Percentiles rank a stretch among this genome's conserved stretches.
phyloP scores from a whole-genome alignment of 2,329 filamentous ascomycete species.

The Hypoxylon sp. region DNA sequence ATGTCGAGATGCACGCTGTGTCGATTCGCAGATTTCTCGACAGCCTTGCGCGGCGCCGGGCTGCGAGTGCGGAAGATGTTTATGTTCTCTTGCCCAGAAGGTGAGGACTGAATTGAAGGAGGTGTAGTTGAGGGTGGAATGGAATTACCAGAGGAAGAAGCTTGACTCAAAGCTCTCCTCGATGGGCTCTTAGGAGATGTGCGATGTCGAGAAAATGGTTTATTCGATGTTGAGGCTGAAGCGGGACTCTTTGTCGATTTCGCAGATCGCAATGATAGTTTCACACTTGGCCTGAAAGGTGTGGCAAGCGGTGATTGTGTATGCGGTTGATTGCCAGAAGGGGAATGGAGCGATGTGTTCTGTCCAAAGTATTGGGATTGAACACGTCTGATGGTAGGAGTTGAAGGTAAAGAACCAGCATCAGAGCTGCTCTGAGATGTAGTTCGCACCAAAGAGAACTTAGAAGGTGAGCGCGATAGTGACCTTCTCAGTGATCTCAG shows the following conservation, averaged over 20 bases:
- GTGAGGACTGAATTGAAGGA: conserved; percentile 59
- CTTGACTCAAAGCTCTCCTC: conserved; percentile 81
- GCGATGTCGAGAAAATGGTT: conserved; percentile 72
- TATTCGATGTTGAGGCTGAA: conserved; percentile 63
- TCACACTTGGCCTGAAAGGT: conserved; percentile 76
- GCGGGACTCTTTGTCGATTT: conserved; percentile 67
- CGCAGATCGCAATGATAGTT: conserved; percentile 75
- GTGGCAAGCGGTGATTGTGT: conserved; percentile 70
- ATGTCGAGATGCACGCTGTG: conserved; percentile 72
- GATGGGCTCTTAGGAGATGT: conserved; percentile 82
- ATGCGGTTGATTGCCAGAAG: conserved; percentile 49
- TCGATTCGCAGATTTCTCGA: conserved; percentile 65
- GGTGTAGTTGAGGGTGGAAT: conserved; percentile 63
- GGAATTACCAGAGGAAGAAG: conserved; percentile 79
- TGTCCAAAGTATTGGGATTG: conserved; percentile 65
- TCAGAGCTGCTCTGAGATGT: conserved; percentile 64
- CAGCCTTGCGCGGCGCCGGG: conserved; percentile 60
- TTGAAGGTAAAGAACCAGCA: conserved; percentile 65
- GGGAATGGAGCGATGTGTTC: conserved; percentile 58
- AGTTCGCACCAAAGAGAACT: conserved; percentile 76
- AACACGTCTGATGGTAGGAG: conserved; percentile 60
- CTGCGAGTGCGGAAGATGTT: conserved; percentile 55
- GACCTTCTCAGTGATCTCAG: conserved; percentile 89
- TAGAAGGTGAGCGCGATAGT: conserved; percentile 93
- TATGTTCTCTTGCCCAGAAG: conserved; percentile 63